Evolutionary conservation across 2,329 filamentous ascomycete species (phyloP).

Genomic region (Coniochaeta pulveracea): DNA sequence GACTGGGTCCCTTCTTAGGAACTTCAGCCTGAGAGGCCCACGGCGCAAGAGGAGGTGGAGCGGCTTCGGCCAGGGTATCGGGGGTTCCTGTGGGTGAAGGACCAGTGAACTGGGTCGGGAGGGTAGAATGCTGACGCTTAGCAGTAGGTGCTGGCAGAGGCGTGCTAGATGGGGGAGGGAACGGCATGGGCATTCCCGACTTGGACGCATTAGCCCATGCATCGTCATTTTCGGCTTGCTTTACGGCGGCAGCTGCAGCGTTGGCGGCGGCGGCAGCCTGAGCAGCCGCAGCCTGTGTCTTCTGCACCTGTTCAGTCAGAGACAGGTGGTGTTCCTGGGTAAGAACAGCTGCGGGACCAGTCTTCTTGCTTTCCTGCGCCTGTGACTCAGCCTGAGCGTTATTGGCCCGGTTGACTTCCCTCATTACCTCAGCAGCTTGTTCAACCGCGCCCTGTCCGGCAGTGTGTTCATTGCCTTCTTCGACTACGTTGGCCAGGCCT

Average conservation of each 20-base stretch:
- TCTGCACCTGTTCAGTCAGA: constrained; percentile 74
- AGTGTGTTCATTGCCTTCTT: constrained; percentile 7
- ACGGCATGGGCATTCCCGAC: constrained; percentile 63
- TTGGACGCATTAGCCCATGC: constrained; percentile 46
- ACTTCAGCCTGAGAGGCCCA: constrained; percentile 82
- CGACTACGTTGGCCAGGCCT: no score
- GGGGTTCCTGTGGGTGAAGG: constrained; percentile 73
- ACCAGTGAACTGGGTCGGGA: constrained; percentile 58
- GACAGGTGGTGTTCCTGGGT: constrained; percentile 44
- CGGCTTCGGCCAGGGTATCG: constrained; percentile 30
- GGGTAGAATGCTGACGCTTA: constrained; percentile 70
- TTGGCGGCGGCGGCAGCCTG: constrained; percentile 30
- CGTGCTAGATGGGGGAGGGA: constrained; percentile 62
- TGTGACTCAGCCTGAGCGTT: constrained; percentile 11
- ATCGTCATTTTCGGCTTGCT: constrained; percentile 36
- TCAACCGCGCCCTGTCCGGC: constrained; percentile 5
- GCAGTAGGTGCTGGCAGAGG: constrained; percentile 82
- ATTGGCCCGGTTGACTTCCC: constrained; percentile 8
- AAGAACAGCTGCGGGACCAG: constrained; percentile 6
- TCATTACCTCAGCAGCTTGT: constrained; percentile 7
- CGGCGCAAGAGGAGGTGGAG: constrained; percentile 67
- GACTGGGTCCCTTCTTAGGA: constrained; percentile 70
- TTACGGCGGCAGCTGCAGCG: constrained; percentile 36
- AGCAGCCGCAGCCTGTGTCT: constrained; percentile 55
- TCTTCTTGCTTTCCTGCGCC: constrained; percentile 9